Conservation (phyloP, 352 stramenopile species). For the Peronospora farinosa region DNA sequence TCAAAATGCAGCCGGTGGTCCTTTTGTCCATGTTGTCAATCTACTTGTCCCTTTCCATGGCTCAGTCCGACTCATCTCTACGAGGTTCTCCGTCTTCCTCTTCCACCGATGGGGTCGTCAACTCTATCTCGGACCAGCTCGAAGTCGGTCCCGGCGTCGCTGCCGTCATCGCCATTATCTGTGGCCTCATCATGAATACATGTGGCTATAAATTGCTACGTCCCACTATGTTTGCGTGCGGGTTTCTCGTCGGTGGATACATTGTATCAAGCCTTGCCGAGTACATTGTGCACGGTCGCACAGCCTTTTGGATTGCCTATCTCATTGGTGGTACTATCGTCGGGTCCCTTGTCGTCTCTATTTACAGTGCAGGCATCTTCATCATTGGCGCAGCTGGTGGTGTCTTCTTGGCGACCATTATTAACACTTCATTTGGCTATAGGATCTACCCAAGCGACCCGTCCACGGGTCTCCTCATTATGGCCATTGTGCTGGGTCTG, state of each 20-base stretch:
- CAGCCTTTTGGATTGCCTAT: constrained; percentile 47
- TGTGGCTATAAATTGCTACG: constrained; percentile 50
- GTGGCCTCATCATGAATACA: constrained; percentile 29
- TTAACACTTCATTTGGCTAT: constrained; percentile 52
- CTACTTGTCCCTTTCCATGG: constrained; percentile 5
- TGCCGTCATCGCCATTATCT: constrained; percentile 40
- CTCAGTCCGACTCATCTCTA: constrained; percentile 12
- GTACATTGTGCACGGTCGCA: constrained; percentile 38
- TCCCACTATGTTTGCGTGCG: constrained; percentile 56
- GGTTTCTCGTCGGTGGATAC: constrained; percentile 51
- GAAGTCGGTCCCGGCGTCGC: constrained; percentile 31
- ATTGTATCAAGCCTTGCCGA: constrained; percentile 36
- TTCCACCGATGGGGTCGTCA: constrained; percentile 21
- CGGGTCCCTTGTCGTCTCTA: constrained; percentile 42
- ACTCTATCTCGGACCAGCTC: constrained; percentile 20
- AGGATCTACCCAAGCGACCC: constrained; percentile 44
- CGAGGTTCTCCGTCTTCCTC: constrained; percentile 20
- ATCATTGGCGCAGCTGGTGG: constrained; percentile 40
- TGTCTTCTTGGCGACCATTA: constrained; percentile 34
- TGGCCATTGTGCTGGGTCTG: constrained; percentile 39
- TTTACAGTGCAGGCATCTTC: constrained; percentile 52
- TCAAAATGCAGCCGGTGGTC: constrained; percentile 15
- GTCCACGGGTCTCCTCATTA: constrained; percentile 31
- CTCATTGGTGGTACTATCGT: constrained; percentile 39
- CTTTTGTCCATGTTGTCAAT: constrained; percentile 19